Evolutionary conservation across 371 early-diverging fungal species (phyloP), one percentile per base, ranked within the genome.

Genomic region (Fennellomyces sp.): DNA sequence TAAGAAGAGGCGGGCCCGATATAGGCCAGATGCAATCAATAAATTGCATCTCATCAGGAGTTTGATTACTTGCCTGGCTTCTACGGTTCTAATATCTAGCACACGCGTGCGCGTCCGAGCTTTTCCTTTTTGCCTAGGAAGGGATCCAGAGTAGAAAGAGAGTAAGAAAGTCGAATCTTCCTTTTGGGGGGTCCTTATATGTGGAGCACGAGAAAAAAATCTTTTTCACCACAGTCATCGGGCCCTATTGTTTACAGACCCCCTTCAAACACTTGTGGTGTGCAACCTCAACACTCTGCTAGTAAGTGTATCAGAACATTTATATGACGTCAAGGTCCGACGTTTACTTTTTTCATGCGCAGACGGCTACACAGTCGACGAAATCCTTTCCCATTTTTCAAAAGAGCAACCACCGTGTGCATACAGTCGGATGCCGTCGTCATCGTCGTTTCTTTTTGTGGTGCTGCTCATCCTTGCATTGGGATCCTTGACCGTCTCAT

Each of bases 231-330:
- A 35, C 13, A 52, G 68, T 67, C 68, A 67, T 67, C 68, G 68
- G 68, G 68, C 51, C 25, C 29, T 15, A 38, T 56, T 63, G 63
- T 63, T 63, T 63, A 51, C 50, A 49, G 56, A 48, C 28, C 63
- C 48, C 66, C 66, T 59, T 66, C 66, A 66, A 66, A 66, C 66
- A 60, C 56, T 61, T 41, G 21, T 19, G 52, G 19, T 51, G 61
- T 66, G 45, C 58, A 36, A 66, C 60, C 49, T 12, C 28, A 33
- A 27, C 47, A 39, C 54, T 3, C 17, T n/a, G 11, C 58, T 10
- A 54, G 23, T 11, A 53, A 53, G 53, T 60, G 53, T 60, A 28
- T 60, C 61, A 53, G 47, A 17, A 52, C 6, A 8, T 30, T 27
- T 36, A 28, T 33, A 59, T 59, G 65, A 60, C 65, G 60, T 65